phyloP scores from a whole-genome alignment of 2,329 filamentous ascomycete species.

The Alternaria sp. region DNA sequence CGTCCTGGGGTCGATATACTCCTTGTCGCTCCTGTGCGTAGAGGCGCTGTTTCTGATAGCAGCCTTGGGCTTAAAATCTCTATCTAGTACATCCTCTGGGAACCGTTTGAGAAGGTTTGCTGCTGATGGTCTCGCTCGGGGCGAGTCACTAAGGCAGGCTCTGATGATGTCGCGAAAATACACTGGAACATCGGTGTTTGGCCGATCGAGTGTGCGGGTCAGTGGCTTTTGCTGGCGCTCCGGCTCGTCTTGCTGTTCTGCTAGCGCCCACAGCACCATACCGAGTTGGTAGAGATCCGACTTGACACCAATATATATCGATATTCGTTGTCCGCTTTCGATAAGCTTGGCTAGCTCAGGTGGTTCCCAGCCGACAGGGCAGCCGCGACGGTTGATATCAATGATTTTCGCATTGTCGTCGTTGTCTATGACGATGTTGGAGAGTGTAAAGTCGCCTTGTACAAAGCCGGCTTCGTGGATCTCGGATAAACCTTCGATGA shows the following conservation, averaged over 20 bases:
- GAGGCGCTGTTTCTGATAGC: conserved; percentile 47
- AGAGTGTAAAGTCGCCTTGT: conserved; percentile 95
- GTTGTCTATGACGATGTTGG: conserved; percentile 92
- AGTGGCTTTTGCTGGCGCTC: conserved; percentile 77
- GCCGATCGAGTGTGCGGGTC: conserved; percentile 46
- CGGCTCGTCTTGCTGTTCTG: conserved; percentile 87
- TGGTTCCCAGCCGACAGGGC: conserved; percentile 96
- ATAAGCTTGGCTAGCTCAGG: conserved; percentile 88
- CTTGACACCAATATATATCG: conserved; percentile 98
- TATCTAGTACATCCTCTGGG: conserved; percentile 33
- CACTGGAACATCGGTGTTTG: conserved; percentile 67
- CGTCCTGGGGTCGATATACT: conserved; percentile 58
- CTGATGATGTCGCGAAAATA: conserved; percentile 82
- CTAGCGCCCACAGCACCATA: conserved; percentile 95
- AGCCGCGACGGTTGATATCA: conserved; percentile 97
- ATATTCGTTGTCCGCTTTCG: conserved; percentile 85
- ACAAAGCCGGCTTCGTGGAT: conserved; percentile 97
- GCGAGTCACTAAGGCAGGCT: conserved; percentile 77
- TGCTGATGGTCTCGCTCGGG: conserved; percentile 76
- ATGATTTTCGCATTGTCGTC: conserved; percentile 92
- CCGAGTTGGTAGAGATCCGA: conserved; percentile 95
- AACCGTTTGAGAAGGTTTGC: conserved; percentile 67
- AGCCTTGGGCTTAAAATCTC: conserved; percentile 22
- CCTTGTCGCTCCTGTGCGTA: conserved; percentile 55
- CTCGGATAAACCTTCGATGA: conserved; percentile 86